phyloP scores from a whole-genome alignment of 208 protist genomes.

The Acanthamoeba lenticulata region DNA sequence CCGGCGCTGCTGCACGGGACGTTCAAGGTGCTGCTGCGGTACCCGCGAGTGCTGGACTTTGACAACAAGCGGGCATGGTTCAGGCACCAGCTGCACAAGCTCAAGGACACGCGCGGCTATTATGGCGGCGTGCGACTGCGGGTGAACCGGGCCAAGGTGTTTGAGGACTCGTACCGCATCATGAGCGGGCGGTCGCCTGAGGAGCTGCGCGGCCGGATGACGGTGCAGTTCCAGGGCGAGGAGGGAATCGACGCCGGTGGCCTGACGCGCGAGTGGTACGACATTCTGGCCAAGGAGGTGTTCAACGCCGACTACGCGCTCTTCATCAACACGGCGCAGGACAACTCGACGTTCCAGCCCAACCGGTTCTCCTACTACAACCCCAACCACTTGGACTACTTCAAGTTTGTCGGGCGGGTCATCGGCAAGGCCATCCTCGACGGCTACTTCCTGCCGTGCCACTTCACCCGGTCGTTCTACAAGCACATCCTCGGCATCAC shows the following conservation, averaged over 20 bases:
- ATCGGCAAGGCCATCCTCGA: conserved; percentile 89
- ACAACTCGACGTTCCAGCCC: conserved; percentile 89
- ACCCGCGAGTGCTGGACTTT: conserved; percentile 80
- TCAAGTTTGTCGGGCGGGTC: conserved; percentile 92
- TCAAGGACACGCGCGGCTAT: conserved; percentile 67
- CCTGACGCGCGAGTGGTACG: conserved; percentile 97
- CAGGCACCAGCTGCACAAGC: conserved; percentile 71
- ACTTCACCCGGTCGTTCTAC: conserved; percentile 98
- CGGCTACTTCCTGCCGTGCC: conserved; percentile 94
- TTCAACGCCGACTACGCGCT: conserved; percentile 96
- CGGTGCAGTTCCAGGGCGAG: conserved; percentile 95
- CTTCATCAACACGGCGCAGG: conserved; percentile 86
- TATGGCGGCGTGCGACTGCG: conserved; percentile 70
- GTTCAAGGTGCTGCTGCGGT: conserved; percentile 77
- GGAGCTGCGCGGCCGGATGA: conserved; percentile 90
- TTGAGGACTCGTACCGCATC: conserved; percentile 80
- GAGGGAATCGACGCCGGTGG: conserved; percentile 93
- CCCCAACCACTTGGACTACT: conserved; percentile 97
- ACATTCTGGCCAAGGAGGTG: conserved; percentile 94
- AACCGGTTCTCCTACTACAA: conserved; percentile 98
- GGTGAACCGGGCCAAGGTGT: conserved; percentile 76
- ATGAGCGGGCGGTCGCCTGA: conserved; percentile 77
- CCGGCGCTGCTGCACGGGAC: conserved; percentile 67
- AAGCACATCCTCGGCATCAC: conserved; percentile 97
- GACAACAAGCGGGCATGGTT: conserved; percentile 84